These are phyloP conservation scores for Fraxinus americana DNA, from an alignment of 257 asterid genomes.

Conservation along the genomic window DNA sequence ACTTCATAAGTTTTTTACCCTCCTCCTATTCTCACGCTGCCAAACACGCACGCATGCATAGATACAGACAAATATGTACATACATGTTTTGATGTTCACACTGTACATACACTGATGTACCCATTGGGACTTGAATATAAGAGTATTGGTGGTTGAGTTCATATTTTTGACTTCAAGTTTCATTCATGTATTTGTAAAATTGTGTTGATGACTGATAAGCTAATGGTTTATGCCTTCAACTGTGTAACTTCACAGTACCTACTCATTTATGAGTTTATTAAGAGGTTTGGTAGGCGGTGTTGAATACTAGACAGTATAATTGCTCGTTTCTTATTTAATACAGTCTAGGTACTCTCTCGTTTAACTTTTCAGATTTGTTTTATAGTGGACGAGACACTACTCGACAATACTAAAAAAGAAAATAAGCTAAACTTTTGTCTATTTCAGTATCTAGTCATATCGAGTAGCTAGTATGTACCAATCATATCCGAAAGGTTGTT, in stretches of 20 bases:
- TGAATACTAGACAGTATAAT: neutral
- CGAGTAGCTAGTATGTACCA: no score
- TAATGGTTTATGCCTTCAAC: neutral
- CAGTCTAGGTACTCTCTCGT: no score
- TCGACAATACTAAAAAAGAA: no score
- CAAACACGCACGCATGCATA: conserved; percentile 5
- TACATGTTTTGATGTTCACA: neutral
- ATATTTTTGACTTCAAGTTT: neutral
- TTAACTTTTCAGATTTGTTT: no score
- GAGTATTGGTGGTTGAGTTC: neutral
- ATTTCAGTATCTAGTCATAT: no score
- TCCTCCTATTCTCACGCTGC: conserved; percentile 1
- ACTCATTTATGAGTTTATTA: conserved; percentile 15
- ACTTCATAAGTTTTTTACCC: conserved; percentile 15
- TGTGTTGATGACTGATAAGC: neutral
- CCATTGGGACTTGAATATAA: neutral
- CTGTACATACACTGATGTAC: neutral
- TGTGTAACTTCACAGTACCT: neutral
- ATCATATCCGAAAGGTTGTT: no score
- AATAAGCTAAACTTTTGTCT: no score
- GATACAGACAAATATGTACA: neutral
- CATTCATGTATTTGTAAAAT: neutral
- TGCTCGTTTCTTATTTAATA: no score
- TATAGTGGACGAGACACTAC: neutral
- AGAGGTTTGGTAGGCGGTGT: neutral